Base-by-base conservation (phyloP, 2,329 filamentous ascomycete genomes). In the Penicillium sp. region DNA sequence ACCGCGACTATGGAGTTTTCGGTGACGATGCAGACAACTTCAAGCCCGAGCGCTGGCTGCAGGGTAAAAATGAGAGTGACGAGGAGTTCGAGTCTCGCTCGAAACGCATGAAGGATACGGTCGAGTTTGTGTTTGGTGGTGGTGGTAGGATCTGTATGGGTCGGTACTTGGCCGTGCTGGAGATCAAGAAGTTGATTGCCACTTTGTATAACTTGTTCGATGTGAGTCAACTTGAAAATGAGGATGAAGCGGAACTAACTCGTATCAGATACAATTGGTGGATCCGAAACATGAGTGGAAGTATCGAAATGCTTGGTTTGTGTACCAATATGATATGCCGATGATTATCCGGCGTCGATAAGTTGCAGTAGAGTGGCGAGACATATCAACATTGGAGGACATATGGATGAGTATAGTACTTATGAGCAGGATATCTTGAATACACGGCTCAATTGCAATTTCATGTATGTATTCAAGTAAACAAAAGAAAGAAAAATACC, bases 131-230 rank as follows among this genome's bases (percentile, higher is more conserved):
- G 0, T 82, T 82, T 55, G 79, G 79, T 20, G 78, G 75, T 9
- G 79, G 79, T 24, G 72, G 72, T 7, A 77, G 81, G 42, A 63
- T 81, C 3, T 82, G 79, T 60, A 80, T 81, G 50, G 79, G 79
- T 18, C 72, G 76, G 4, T 78, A 81, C 59, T 60, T 82, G 28
- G 79, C 78, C 0, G 66, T 81, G 35, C 65, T 81, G 25, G 79
- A 82, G 64, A 80, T 81, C 57, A 80, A 81, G 67, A 84, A 83
- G 70, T 72, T 82, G 31, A 65, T 81, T 31, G 78, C 79, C 4
- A 74, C 78, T 31, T 66, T 83, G 24, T 59, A 59, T 23, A 59
- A 24, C 47, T 25, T 31, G 15, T 59, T 58, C 25, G 53, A 59
- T 44, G 57, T 57, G 35, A 58, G 55, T 55, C 6, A 15, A 13